Percentiles rank a stretch among this genome's conserved stretches.
Evolutionary conservation across 192 early-diverging fungal species (phyloP).

Genomic region (Coemansia sp.): DNA sequence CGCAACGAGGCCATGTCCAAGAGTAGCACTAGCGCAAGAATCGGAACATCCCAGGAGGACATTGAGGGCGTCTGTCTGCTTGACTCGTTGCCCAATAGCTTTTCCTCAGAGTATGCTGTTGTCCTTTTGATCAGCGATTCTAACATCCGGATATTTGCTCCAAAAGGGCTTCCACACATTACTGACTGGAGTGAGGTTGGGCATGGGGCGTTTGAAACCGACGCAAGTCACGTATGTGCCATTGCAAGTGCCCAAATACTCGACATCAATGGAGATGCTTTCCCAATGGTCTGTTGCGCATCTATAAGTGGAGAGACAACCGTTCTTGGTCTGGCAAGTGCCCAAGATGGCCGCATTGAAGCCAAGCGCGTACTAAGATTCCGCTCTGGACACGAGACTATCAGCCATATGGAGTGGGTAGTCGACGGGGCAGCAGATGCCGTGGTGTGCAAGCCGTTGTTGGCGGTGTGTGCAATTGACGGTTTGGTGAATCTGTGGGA

Average conservation of each 20-base stretch:
- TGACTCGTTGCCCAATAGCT: conserved; percentile 25
- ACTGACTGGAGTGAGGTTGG: conserved; percentile 39
- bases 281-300: conserved; percentile 34
- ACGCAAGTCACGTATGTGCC: conserved; percentile 22
- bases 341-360: neutral
- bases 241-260: conserved; percentile 12
- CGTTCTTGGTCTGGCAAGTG: conserved; percentile 14
- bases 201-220: conserved; percentile 20
- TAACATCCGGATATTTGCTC: conserved; percentile 28
- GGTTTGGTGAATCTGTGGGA: conserved; percentile 33
- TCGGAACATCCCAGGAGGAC: conserved; percentile 16
- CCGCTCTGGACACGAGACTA: neutral
- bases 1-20: conserved; percentile 9
- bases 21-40: conserved; percentile 18
- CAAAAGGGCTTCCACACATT: conserved; percentile 20
- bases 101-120: conserved; percentile 18
- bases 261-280: neutral
- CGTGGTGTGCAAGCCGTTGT: neutral
- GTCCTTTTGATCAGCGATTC: conserved; percentile 41
- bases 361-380: conserved; percentile 13
- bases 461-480: conserved; percentile 29
- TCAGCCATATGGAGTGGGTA: conserved; percentile 29
- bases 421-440: neutral
- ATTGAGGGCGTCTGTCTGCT: conserved; percentile 36
- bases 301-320: conserved; percentile 27